Conservation (phyloP, 495 filamentous ascomycete genomes). For the Trichoderma erinaceum region DNA sequence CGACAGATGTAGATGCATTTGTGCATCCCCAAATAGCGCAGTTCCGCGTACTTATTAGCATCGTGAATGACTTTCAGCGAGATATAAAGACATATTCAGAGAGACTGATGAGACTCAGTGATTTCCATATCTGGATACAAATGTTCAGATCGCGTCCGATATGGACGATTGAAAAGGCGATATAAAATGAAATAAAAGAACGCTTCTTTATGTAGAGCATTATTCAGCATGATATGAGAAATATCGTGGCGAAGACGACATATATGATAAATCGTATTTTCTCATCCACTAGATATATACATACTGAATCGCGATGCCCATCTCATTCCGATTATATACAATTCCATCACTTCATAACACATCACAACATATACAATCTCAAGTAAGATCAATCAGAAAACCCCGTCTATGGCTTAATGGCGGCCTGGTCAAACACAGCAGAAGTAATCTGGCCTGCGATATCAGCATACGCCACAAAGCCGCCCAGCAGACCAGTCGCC, state of each 20-base stretch:
- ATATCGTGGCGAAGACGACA: too few species aligned
- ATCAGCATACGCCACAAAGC: constrained; percentile 42
- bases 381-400: background rate
- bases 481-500: constrained; percentile 48
- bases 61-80: background rate
- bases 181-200: too few species aligned
- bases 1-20: background rate
- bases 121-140: background rate
- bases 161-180: too few species aligned
- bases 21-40: constrained; percentile 1
- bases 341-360: background rate
- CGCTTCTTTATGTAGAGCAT: too few species aligned
- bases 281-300: too few species aligned
- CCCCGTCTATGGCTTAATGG: background rate
- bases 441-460: constrained; percentile 49
- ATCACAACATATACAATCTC: background rate
- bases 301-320: too few species aligned
- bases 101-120: background rate
- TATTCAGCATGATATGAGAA: too few species aligned
- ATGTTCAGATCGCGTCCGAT: too few species aligned
- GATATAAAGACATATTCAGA: background rate
- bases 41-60: background rate
- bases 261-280: too few species aligned
- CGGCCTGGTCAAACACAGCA: constrained; percentile 54
- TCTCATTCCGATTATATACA: background rate